Percentiles rank a stretch among this genome's conserved stretches.
phyloP scores from a whole-genome alignment of 441 rosid genomes.

The Erysimum pusillum region DNA sequence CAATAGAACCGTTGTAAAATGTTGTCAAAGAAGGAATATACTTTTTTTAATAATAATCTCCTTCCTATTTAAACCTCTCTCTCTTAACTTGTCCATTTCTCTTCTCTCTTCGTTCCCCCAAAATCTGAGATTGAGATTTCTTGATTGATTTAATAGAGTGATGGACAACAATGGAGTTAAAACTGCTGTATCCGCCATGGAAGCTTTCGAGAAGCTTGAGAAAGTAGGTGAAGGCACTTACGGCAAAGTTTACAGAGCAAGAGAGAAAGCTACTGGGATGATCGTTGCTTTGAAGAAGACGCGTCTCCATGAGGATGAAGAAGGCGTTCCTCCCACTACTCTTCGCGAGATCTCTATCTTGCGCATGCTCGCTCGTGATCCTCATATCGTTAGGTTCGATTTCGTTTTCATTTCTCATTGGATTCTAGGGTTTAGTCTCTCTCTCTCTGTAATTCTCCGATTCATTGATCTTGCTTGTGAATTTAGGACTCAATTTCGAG shows the following conservation, averaged over 20 bases:
- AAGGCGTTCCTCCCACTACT: constrained; percentile 99
- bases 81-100: neutral
- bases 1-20: constrained; percentile 35
- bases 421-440: neutral
- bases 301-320: constrained; percentile 97
- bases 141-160: neutral
- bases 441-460: neutral
- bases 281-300: constrained; percentile 98
- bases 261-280: constrained; percentile 89
- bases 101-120: constrained; percentile 2
- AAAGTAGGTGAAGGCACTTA: constrained; percentile 98
- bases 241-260: constrained; percentile 94
- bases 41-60: neutral
- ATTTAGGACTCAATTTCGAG: neutral
- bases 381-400: constrained; percentile 82
- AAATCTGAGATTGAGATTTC: neutral
- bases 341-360: constrained; percentile 98
- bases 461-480: neutral
- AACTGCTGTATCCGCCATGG: constrained; percentile 69
- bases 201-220: constrained; percentile 95
- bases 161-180: constrained; percentile 58
- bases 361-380: constrained; percentile 98
- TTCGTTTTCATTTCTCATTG: neutral
- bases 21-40: neutral
- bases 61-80: constrained; percentile 1